Evolutionary conservation across 805 yeast species (phyloP).

Genomic region (Lipomyces yamadae): DNA sequence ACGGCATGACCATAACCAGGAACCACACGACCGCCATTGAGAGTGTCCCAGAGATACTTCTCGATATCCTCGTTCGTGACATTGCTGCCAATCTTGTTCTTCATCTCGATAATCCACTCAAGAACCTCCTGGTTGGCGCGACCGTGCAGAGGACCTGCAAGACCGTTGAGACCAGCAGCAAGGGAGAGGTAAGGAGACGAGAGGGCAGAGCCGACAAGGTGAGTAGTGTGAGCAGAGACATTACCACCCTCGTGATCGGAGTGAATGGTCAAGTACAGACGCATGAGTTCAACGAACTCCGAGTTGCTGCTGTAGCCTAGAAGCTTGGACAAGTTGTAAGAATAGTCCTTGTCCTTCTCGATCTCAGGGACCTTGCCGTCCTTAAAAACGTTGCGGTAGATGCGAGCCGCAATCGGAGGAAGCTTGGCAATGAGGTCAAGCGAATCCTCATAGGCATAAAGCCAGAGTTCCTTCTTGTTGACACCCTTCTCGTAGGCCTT

Average conservation of each 20-base stretch:
- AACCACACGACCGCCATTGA: constrained; percentile 81
- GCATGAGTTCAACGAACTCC: constrained; percentile 77
- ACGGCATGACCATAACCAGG: constrained; percentile 93
- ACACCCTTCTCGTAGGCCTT: constrained; percentile 86
- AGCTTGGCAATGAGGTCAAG: constrained; percentile 79
- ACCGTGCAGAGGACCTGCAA: constrained; percentile 88
- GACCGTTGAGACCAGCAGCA: constrained; percentile 83
- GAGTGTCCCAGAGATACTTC: constrained; percentile 76
- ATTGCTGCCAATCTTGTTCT: constrained; percentile 68
- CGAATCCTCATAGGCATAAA: constrained; percentile 79
- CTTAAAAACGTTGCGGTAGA: constrained; percentile 82
- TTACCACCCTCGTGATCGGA: constrained; percentile 92
- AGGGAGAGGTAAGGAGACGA: constrained; percentile 77
- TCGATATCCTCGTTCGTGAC: constrained; percentile 70
- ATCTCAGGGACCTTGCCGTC: constrained; percentile 69
- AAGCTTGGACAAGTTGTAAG: constrained; percentile 67
- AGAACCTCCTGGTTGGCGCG: constrained; percentile 87
- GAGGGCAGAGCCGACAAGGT: constrained; percentile 81
- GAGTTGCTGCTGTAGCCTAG: constrained; percentile 63
- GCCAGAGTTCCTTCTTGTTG: constrained; percentile 81
- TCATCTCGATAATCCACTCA: constrained; percentile 76
- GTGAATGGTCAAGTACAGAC: constrained; percentile 80
- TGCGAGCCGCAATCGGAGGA: constrained; percentile 79
- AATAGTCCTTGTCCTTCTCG: constrained; percentile 57
- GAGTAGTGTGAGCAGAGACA: constrained; percentile 86